Evolutionary conservation across 2,329 filamentous ascomycete species (phyloP).

Genomic region (Colletotrichum musae): DNA sequence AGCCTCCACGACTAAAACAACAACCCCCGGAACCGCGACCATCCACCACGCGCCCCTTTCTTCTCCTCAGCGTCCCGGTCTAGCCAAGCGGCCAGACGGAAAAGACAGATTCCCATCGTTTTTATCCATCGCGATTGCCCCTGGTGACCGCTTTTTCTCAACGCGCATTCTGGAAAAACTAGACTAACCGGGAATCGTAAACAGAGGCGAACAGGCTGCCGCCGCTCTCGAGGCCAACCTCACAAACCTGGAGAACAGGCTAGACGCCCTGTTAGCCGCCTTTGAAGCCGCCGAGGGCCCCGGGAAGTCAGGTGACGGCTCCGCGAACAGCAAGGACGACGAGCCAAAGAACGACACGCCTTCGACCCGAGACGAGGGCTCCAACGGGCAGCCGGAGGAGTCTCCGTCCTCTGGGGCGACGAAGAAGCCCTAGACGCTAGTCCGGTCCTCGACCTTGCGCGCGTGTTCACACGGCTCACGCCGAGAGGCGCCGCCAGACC

Average conservation of each 20-base stretch:
- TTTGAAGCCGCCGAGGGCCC: constrained; percentile 52
- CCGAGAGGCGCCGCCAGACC: neutral
- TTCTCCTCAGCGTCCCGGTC: constrained; percentile 10
- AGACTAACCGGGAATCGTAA: constrained; percentile 37
- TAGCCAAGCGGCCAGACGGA: constrained; percentile 34
- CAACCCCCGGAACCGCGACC: neutral
- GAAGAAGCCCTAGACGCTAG: constrained; percentile 13
- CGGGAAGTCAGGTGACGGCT: neutral
- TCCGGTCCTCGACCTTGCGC: neutral
- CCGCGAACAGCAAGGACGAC: neutral
- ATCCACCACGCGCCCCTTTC: constrained; percentile 7
- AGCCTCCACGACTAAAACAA: constrained; percentile 1
- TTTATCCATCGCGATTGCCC: constrained; percentile 17
- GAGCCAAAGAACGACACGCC: constrained; percentile 14
- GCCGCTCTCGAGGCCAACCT: constrained; percentile 67
- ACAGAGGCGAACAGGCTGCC: constrained; percentile 69
- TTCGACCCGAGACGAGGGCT: neutral
- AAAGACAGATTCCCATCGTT: constrained; percentile 36
- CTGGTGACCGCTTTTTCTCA: constrained; percentile 32
- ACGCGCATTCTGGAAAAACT: constrained; percentile 4
- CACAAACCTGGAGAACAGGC: constrained; percentile 65
- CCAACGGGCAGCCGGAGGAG: neutral
- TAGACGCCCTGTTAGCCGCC: constrained; percentile 68
- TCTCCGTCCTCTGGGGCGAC: neutral
- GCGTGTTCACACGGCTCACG: neutral